These are phyloP conservation scores for Macrolepiota dolichaula DNA, from an alignment of 768 basidiomycete genomes.

Conservation along the genomic window DNA sequence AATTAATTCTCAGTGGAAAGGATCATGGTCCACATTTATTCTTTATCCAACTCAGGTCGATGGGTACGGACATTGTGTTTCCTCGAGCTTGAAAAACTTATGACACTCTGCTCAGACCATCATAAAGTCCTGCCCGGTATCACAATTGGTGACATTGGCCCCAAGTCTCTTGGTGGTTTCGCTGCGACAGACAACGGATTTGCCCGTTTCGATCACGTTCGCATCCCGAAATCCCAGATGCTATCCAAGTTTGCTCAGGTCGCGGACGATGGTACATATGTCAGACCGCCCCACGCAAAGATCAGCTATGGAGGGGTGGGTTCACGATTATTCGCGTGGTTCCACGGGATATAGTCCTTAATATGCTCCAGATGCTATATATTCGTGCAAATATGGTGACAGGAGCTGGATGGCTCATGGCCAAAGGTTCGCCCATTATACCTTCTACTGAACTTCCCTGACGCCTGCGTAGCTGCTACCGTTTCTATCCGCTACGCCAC, in stretches of 20 bases:
- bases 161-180: conserved; percentile 51
- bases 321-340: conserved; percentile 12
- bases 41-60: conserved; percentile 62
- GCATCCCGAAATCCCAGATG: conserved; percentile 70
- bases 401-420: conserved; percentile 57
- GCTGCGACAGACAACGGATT: conserved; percentile 64
- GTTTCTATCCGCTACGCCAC: conserved; percentile 71
- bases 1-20: conserved; percentile 57
- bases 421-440: conserved; percentile 45
- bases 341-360: not conserved
- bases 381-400: conserved; percentile 69
- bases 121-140: conserved; percentile 61
- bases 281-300: conserved; percentile 68
- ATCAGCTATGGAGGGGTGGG: conserved; percentile 73
- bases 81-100: not conserved
- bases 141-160: conserved; percentile 68
- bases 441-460: not conserved
- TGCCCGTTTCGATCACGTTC: conserved; percentile 60
- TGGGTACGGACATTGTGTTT: conserved; percentile 37
- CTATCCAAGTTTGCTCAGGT: conserved; percentile 72
- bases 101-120: conserved; percentile 36
- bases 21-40: conserved; percentile 75
- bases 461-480: conserved; percentile 39
- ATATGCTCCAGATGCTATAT: conserved; percentile 57
- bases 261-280: conserved; percentile 60